A percentile compares a stretch with the other conserved stretches of the same genome.
Conservation (phyloP, 441 rosid genomes). For the Erodium texanum region DNA sequence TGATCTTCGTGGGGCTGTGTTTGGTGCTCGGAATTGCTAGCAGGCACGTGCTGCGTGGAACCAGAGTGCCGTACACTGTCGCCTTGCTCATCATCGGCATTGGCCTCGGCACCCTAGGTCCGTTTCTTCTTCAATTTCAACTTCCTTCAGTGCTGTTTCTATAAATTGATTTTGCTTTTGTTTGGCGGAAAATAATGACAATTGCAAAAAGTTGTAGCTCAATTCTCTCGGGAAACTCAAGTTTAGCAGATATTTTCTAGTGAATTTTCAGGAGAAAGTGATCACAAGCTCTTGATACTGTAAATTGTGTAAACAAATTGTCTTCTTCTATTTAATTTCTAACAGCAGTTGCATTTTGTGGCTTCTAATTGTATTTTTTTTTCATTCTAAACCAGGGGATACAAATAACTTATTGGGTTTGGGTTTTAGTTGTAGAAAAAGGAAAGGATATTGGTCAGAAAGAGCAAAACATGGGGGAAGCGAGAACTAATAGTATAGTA, state of each 20-base stretch:
- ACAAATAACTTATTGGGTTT: neutral
- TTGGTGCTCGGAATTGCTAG: slow-evolving; percentile 70
- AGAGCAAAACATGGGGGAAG: neutral
- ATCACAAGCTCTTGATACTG: neutral
- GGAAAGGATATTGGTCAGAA: neutral
- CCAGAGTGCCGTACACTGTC: slow-evolving; percentile 85
- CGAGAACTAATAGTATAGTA: neutral
- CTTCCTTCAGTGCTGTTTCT: neutral
- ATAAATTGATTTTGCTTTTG: neutral
- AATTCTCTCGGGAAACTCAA: too few relatives aligned
- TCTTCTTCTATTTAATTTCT: neutral
- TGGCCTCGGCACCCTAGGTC: slow-evolving; percentile 77
- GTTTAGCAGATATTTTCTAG: neutral
- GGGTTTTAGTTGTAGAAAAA: neutral
- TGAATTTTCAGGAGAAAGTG: neutral
- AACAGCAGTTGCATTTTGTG: neutral
- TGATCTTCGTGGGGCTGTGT: slow-evolving; percentile 62
- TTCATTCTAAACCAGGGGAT: neutral
- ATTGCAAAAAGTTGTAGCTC: neutral
- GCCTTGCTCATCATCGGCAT: slow-evolving; percentile 79
- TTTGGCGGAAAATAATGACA: neutral
- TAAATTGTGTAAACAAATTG: neutral
- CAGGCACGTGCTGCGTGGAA: slow-evolving; percentile 69
- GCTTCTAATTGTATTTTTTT: neutral
- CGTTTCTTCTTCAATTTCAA: neutral